Conservation (phyloP, 1,139 yeast species). For the Sugiyamaella paludigena region DNA sequence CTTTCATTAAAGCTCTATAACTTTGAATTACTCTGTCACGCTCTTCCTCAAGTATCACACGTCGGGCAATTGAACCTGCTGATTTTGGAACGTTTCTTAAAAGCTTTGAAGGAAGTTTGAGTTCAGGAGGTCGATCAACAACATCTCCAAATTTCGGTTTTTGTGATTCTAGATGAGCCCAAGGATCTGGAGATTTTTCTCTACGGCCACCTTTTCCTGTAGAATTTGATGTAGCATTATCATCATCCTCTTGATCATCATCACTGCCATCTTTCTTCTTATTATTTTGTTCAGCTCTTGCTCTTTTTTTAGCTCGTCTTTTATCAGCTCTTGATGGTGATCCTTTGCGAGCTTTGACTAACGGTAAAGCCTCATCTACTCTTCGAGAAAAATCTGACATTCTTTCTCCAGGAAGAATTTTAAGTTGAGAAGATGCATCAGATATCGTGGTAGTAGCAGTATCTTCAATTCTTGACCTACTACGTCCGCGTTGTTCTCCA, state of each 20-base stretch:
- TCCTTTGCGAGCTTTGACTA: slow-evolving; percentile 33
- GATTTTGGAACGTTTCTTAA: slow-evolving; percentile 41
- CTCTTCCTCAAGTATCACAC: slow-evolving; percentile 40
- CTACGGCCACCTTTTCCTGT: slow-evolving; percentile 26
- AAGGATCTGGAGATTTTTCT: slow-evolving; percentile 42
- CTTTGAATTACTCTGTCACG: slow-evolving; percentile 38
- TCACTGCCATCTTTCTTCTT: slow-evolving; percentile 24
- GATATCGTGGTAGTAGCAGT: background rate
- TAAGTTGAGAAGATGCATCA: slow-evolving; percentile 15
- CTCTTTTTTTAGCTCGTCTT: slow-evolving; percentile 28
- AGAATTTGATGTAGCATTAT: slow-evolving; percentile 13
- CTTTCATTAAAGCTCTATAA: slow-evolving; percentile 35
- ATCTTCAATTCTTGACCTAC: background rate
- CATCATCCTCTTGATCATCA: slow-evolving; percentile 29
- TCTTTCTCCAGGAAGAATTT: slow-evolving; percentile 37
- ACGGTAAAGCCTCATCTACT: slow-evolving; percentile 42
- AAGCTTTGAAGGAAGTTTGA: slow-evolving; percentile 34
- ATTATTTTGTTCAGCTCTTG: slow-evolving; percentile 19
- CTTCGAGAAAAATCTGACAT: slow-evolving; percentile 39
- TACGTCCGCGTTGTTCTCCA: slow-evolving; percentile 10
- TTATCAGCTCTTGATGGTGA: slow-evolving; percentile 31
- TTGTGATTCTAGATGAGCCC: slow-evolving; percentile 37
- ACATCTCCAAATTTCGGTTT: slow-evolving; percentile 43
- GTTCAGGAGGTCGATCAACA: slow-evolving; percentile 43
- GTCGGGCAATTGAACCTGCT: slow-evolving; percentile 42